phyloP scores from a whole-genome alignment of 176 grass and related monocot genomes.

The Musa troglodytarum region DNA sequence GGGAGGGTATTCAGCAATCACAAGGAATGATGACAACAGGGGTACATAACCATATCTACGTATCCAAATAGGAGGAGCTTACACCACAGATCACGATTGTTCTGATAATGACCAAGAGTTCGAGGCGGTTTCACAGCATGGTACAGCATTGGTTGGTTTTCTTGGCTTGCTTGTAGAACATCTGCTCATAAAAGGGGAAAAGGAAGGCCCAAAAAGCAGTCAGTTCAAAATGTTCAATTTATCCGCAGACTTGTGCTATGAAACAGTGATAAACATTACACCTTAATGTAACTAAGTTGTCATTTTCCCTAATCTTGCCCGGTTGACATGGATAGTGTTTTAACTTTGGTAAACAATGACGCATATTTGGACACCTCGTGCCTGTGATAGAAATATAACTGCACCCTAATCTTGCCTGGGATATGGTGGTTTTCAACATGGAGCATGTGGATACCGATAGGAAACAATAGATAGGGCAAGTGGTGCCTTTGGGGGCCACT shows the following conservation, averaged over 20 bases:
- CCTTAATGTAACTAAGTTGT: too few relatives aligned
- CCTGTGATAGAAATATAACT: too few relatives aligned
- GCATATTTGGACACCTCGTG: too few relatives aligned
- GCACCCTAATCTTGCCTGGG: too few relatives aligned
- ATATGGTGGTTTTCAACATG: too few relatives aligned
- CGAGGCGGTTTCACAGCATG: slow-evolving; percentile 46
- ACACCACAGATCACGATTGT: not conserved
- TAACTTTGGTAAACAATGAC: too few relatives aligned
- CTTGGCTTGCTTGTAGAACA: slow-evolving; percentile 99
- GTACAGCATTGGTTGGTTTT: slow-evolving; percentile 95
- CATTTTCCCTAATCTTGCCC: too few relatives aligned
- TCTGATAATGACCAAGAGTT: not conserved
- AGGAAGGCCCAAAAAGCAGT: slow-evolving; percentile 6
- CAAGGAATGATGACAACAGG: not conserved
- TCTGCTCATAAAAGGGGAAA: slow-evolving; percentile 34
- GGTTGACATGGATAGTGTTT: too few relatives aligned
- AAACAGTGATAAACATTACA: not conserved
- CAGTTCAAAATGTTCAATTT: not conserved
- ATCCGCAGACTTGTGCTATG: too few relatives aligned
- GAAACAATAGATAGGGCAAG: too few relatives aligned
- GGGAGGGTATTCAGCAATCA: not conserved
- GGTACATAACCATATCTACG: not conserved
- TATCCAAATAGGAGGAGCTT: not conserved
- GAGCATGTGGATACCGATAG: too few relatives aligned
- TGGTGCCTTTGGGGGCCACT: too few relatives aligned